These are phyloP conservation scores for Chenopodium suecicum DNA, from an alignment of 148 eudicot genomes.

Conservation along the genomic window DNA sequence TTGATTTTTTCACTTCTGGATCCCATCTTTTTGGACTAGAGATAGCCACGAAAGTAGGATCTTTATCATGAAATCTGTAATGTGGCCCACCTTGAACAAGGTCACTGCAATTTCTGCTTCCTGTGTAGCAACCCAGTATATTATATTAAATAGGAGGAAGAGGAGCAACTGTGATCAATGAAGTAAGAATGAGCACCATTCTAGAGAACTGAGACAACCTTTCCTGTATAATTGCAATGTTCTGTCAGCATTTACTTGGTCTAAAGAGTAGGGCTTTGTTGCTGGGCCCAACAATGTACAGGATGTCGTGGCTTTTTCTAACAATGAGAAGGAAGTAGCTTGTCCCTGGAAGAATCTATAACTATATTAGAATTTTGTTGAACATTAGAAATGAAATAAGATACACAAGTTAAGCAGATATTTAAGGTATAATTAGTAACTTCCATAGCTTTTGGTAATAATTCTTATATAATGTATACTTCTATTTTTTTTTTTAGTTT, in stretches of 20 bases:
- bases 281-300: slow-evolving; percentile 39
- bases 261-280: slow-evolving; percentile 29
- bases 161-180: neutral
- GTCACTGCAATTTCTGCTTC: slow-evolving; percentile 28
- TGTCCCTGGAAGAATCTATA: slow-evolving; percentile 45
- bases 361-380: slow-evolving; percentile 47
- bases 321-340: slow-evolving; percentile 36
- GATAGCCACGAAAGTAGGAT: slow-evolving; percentile 12
- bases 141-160: neutral
- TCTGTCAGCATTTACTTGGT: slow-evolving; percentile 33
- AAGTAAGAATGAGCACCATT: neutral
- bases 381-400: neutral
- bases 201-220: slow-evolving; percentile 12
- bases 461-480: too few relatives aligned
- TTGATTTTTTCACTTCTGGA: slow-evolving; percentile 42
- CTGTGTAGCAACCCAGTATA: slow-evolving; percentile 19
- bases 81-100: slow-evolving; percentile 23
- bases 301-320: slow-evolving; percentile 28
- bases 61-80: slow-evolving; percentile 23
- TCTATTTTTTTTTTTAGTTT: too few relatives aligned
- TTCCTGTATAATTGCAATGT: slow-evolving; percentile 15
- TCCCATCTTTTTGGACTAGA: slow-evolving; percentile 29
- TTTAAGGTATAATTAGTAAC: too few relatives aligned
- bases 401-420: neutral
- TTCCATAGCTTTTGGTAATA: too few relatives aligned